phyloP scores from a whole-genome alignment of 2,329 filamentous ascomycete species.

The Scedosporium apiospermum region DNA sequence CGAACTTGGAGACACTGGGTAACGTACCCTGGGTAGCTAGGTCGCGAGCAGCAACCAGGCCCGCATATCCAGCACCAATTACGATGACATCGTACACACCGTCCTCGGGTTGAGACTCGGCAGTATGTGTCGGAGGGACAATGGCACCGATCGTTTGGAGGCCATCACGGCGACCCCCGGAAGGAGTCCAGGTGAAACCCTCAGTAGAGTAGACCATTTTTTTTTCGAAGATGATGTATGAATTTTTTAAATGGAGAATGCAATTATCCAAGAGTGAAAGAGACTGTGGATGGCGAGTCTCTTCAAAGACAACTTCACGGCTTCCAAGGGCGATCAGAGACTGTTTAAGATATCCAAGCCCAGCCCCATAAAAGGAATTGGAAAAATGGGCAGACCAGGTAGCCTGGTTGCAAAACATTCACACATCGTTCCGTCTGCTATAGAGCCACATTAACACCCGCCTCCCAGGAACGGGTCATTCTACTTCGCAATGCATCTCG shows the following conservation, averaged over 20 bases:
- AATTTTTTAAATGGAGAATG: neutral
- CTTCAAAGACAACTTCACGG: neutral
- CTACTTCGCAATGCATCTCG: too few species aligned
- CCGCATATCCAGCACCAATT: slow-evolving; percentile 19
- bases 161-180: neutral
- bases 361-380: too few species aligned
- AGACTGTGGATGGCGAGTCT: neutral
- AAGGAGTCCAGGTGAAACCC: slow-evolving; percentile 3
- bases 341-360: too few species aligned
- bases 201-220: neutral
- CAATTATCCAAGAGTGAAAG: neutral
- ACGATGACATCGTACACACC: slow-evolving; percentile 12
- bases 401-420: too few species aligned
- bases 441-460: too few species aligned
- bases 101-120: neutral
- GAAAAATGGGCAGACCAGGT: too few species aligned
- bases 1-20: too few species aligned
- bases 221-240: neutral
- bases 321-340: too few species aligned
- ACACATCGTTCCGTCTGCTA: too few species aligned
- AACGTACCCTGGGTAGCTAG: slow-evolving; percentile 8
- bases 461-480: too few species aligned
- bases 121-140: neutral
- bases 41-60: slow-evolving; percentile 20
- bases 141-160: slow-evolving; percentile 2